Evolutionary conservation across 768 basidiomycete genomes (phyloP), one percentile per base, ranked within the genome.

Genomic region (Tulasnella sp.): DNA sequence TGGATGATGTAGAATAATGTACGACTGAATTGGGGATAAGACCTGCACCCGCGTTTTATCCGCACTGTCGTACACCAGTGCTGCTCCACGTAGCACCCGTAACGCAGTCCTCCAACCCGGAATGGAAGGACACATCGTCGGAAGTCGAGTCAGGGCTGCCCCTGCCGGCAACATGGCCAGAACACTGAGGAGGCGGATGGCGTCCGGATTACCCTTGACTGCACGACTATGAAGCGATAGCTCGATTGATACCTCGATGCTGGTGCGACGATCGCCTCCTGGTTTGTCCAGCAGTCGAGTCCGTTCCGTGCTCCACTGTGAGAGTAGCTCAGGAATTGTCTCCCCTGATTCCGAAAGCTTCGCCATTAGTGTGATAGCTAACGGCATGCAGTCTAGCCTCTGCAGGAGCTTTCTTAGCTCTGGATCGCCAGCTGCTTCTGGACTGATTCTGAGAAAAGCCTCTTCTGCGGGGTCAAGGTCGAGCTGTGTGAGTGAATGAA

Each of bases 301-400:
- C 22, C 41, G 20, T 16, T 42, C 25, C 15, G 13, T 22, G 16
- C 39, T 39, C 50, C 35, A 57, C 43, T 35, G 51, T 10, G n/a
- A 33, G n/a, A 50, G 49, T 37, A 41, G 48, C 33, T n/a, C 22
- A 28, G 31, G 53, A 33, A 24, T 37, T 37, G 53, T 42, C n/a
- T 41, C 46, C 8, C 31, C 45, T 34, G 49, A 47, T 9, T 39
- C 39, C 45, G 54, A 58, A 2, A 53, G 50, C 28, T 60, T 59
- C 4, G 68, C 68, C 59, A 68, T 60, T 4, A 69, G 58, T 19
- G 60, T 64, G 27, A 69, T 56, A 3, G 66, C 67, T 32, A 64
- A 55, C 32, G 68, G 67, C 48, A 67, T 58, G 48, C 59, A 45
- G 20, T 60, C 66, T 24, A 69, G 43, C 4, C 50, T 51, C 1